Base-by-base conservation (phyloP, 768 basidiomycete species). In the Hirschioporus abietinus region DNA sequence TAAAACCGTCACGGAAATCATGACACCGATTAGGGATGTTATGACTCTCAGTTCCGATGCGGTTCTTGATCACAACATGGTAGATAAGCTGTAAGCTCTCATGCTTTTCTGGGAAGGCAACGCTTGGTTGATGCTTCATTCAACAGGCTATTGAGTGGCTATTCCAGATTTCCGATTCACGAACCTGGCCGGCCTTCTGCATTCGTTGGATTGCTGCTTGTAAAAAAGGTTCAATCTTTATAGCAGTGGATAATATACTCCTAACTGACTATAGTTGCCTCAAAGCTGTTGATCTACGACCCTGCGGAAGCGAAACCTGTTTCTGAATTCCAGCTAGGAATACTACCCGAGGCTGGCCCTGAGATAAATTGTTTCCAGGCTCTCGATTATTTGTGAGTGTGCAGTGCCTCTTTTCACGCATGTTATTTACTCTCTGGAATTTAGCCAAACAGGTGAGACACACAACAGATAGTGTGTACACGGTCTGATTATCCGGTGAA, bases 291-390 rank as follows among this genome's bases (percentile, higher is more conserved):
- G 60, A 83, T 84, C 0, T 97, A 99, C 72, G 95, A 98, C 73
- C 94, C 95, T 0, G 83, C 89, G n/a, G 82, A 89, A 74, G 85
- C 80, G 1, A 82, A 88, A 42, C 88, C 90, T 6, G 89, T 96
- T 7, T 88, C 88, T 0, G 77, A 85, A 52, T 93, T 98, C 74
- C 78, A 83, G 1, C 82, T 99, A 0, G 88, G 91, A 0, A 89
- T 96, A 27, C 77, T 99, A 17, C 96, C 96, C 0, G 96, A 99
- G 77, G 95, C 95, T 5, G 81, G 81, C 58, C 93, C 94, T 0
- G 83, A 85, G 10, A 96, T 97, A 74, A 96, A 93, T 72, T 97
- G 92, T 72, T 94, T 97, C 80, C 94, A 98, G 74, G 95, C 95
- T 0, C 77, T 98, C 60, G 95, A 97, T 74, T 96, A 95, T 74